Evolutionary conservation across 1,284 basidiomycete species (phyloP), one percentile per base, ranked within the genome.

Genomic region (Rhodofomes roseus): DNA sequence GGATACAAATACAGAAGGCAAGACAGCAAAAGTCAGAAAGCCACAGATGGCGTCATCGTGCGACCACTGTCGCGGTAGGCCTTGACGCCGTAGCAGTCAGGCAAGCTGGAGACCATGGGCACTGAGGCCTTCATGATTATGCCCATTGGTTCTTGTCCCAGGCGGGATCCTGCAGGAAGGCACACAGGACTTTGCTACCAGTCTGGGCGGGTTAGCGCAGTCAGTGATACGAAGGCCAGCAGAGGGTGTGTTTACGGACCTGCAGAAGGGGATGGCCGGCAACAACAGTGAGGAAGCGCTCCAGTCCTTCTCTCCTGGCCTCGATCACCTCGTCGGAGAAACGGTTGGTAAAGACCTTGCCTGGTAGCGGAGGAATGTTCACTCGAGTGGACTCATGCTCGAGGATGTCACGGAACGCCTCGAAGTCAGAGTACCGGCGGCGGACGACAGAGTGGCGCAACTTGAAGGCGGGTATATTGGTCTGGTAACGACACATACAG

Each of bases 301-400:
- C 96, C 37, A 99, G 78, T 0, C 97, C 96, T 71, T 98, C 96
- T 61, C 96, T 81, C 61, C 96, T 80, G 58, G 82, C 80, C 76
- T 98, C 96, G 62, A 99, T 98, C 48, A 98, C 93, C 73, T 99
- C 96, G 70, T 98, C 96, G 16, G 95, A 96, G 78, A 99, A 99
- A 34, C 96, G 84, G 73, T 95, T 96, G 31, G 93, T 95, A 76
- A 96, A 96, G 52, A 96, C 90, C 76, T 99, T 99, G 60, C 96
- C 96, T 1, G 96, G 97, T 44, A 99, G 85, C 23, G 94, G 86
- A 0, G 96, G 96, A 69, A 99, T 98, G 76, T 98, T 99, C 65
- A 99, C 97, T 27, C 97, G 83, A 5, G 95, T 98, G 11, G 90
- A 92, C 77, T 99, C 96, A 66, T 95, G 88, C 77, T 99, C 97